Conservation (phyloP, 164 flowering plant species). For the Santalum album region DNA sequence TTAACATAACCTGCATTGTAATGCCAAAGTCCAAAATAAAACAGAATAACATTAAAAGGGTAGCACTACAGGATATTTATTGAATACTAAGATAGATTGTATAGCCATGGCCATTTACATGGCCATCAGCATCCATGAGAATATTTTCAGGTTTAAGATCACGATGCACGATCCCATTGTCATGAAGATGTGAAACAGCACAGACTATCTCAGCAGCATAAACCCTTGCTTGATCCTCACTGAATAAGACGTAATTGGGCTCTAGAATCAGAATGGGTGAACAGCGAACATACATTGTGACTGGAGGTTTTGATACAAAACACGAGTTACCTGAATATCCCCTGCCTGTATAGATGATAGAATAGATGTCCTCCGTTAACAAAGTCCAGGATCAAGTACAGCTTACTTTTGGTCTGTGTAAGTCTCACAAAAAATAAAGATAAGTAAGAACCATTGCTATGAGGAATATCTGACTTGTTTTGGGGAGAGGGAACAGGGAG, state of each 20-base stretch:
- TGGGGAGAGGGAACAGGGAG: background rate
- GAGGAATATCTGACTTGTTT: background rate
- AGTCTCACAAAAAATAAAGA: background rate
- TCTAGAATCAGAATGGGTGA: slow-evolving; percentile 21
- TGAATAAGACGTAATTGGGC: slow-evolving; percentile 33
- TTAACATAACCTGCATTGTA: slow-evolving; percentile 56
- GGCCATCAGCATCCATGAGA: slow-evolving; percentile 90
- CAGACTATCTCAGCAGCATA: slow-evolving; percentile 93
- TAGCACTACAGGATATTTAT: background rate
- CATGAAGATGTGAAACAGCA: slow-evolving; percentile 95
- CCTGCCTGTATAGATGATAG: slow-evolving; percentile 81
- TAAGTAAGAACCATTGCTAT: background rate
- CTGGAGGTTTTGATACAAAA: slow-evolving; percentile 1
- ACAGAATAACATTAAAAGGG: background rate
- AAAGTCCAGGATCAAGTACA: slow-evolving; percentile 78
- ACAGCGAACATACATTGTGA: slow-evolving; percentile 2
- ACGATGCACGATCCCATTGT: slow-evolving; percentile 81
- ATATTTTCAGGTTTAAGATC: slow-evolving; percentile 96
- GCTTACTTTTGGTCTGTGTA: slow-evolving; percentile 76
- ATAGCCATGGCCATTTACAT: slow-evolving; percentile 45
- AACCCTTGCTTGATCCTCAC: slow-evolving; percentile 92
- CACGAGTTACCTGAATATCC: slow-evolving; percentile 68
- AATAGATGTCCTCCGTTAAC: slow-evolving; percentile 92
- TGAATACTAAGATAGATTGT: slow-evolving; percentile 1
- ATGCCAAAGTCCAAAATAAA: background rate